Base-by-base conservation (phyloP, 768 basidiomycete genomes). In the Suillus sp. region DNA sequence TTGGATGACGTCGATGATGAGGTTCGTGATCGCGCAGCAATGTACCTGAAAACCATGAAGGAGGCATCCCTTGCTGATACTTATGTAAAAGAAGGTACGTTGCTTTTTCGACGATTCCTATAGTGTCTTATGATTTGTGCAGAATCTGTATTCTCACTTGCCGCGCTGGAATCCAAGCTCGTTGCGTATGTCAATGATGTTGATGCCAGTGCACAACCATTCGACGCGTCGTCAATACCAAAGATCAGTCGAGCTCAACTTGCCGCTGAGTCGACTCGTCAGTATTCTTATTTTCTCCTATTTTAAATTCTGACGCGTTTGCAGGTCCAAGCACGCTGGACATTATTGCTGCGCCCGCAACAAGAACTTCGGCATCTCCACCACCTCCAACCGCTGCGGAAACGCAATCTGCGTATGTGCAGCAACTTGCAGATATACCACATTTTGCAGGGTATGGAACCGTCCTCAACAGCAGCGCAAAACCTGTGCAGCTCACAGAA, bases 1-100 rank as follows among this genome's bases (percentile, higher is more conserved):
- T 80, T 99, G 69, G 96, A 99, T 73, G 97, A 99, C 74, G 93
- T 98, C 22, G 97, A 99, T 65, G 97, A 99, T 71, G 97, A 99
- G 80, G 97, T 99, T 60, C 89, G 97, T 50, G 97, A 99, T 77
- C 91, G 97, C 57, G 97, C 97, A 5, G 93, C 97, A 10, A 83
- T 99, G 78, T 99, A 97, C 76, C 84, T 99, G 65, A 90, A 86
- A 75, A 85, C 91, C 4, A 86, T 96, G 72, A 84, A 88, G 68
- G 92, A 91, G 72, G 85, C 91, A 67, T 77, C 84, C 11, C 81
- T 99, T 62, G 93, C 93, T 11, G 89, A 93, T 70, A 83, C 84
- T 20, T 98, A 95, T 73, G 87, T 99, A 66, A 95, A 91, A 78
- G 95, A 97, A 79, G 96, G 96, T 95, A 66, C 53, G 83, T 65